A percentile compares a stretch with the other conserved stretches of the same genome.
Evolutionary conservation across 2,329 filamentous ascomycete species (phyloP).

Genomic region (Colletotrichum sp.): DNA sequence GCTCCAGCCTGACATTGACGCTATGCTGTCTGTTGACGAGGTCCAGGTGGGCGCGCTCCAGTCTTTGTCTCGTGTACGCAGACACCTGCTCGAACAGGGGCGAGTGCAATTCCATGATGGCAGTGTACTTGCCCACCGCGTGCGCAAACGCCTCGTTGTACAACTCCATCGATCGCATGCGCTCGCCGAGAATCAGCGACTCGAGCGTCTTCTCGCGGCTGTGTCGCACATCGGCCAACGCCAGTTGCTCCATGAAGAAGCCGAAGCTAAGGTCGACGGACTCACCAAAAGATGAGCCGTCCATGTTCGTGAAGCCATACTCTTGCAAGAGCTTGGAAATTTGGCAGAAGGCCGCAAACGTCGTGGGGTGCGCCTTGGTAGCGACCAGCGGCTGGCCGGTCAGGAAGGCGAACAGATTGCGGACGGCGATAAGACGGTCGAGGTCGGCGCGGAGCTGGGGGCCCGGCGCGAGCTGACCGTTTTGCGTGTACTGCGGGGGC

Average conservation of each 20-base stretch:
- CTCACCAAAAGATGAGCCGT: constrained; percentile 64
- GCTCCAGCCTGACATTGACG: constrained; percentile 75
- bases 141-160: constrained; percentile 95
- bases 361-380: constrained; percentile 55
- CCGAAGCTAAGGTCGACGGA: constrained; percentile 70
- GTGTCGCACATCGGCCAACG: constrained; percentile 77
- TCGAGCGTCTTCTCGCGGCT: constrained; percentile 91
- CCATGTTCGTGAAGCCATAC: constrained; percentile 61
- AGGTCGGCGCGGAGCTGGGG: constrained; percentile 44
- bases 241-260: constrained; percentile 78
- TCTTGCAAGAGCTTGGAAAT: constrained; percentile 59
- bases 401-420: constrained; percentile 71
- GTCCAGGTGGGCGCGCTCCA: constrained; percentile 84
- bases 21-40: constrained; percentile 74
- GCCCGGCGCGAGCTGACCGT: constrained; percentile 39
- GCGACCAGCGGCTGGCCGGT: constrained; percentile 67
- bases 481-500: constrained; percentile 32
- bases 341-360: constrained; percentile 60
- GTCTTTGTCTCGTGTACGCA: constrained; percentile 73
- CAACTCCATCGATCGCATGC: constrained; percentile 79
- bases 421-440: constrained; percentile 62
- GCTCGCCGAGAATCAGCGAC: constrained; percentile 86
- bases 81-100: constrained; percentile 76
- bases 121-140: constrained; percentile 83
- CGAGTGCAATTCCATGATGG: constrained; percentile 70